phyloP scores from a whole-genome alignment of 1,284 basidiomycete genomes.

The Volvariella surrecta region DNA sequence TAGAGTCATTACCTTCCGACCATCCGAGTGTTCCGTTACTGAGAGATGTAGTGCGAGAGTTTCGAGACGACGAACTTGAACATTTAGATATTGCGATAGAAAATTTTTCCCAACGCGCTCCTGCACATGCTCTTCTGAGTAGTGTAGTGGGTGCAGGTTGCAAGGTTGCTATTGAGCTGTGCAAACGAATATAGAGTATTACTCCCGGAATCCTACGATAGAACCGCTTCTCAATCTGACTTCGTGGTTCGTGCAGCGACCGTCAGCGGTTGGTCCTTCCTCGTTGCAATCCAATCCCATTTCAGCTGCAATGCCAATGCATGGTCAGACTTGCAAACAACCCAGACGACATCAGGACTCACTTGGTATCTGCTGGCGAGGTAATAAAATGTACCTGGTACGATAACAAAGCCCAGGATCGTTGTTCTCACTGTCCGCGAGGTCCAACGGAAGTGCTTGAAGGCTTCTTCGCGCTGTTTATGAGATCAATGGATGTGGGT shows the following conservation, averaged over 20 bases:
- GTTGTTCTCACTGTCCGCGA: slow-evolving; percentile 45
- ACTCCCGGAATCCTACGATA: background rate
- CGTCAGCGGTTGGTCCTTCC: slow-evolving; percentile 28
- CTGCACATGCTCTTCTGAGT: slow-evolving; percentile 85
- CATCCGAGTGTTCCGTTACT: slow-evolving; percentile 80
- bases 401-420: slow-evolving; percentile 29
- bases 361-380: slow-evolving; percentile 21
- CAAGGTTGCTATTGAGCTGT: slow-evolving; percentile 84
- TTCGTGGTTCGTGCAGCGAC: slow-evolving; percentile 10
- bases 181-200: slow-evolving; percentile 61
- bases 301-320: slow-evolving; percentile 23
- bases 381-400: slow-evolving; percentile 26
- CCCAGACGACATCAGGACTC: slow-evolving; percentile 11
- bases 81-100: slow-evolving; percentile 91
- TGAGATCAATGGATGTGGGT: slow-evolving; percentile 6
- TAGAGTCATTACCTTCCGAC: slow-evolving; percentile 49
- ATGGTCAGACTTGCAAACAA: slow-evolving; percentile 2
- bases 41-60: slow-evolving; percentile 71
- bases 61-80: slow-evolving; percentile 92
- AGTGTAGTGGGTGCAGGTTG: slow-evolving; percentile 84
- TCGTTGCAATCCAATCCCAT: slow-evolving; percentile 40
- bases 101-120: slow-evolving; percentile 85
- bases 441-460: slow-evolving; percentile 76
- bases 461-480: slow-evolving; percentile 68
- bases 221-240: slow-evolving; percentile 15